Evolutionary conservation across 2,329 filamentous ascomycete species (phyloP), one percentile per base, ranked within the genome.

Genomic region (Cladophialophora immunda): DNA sequence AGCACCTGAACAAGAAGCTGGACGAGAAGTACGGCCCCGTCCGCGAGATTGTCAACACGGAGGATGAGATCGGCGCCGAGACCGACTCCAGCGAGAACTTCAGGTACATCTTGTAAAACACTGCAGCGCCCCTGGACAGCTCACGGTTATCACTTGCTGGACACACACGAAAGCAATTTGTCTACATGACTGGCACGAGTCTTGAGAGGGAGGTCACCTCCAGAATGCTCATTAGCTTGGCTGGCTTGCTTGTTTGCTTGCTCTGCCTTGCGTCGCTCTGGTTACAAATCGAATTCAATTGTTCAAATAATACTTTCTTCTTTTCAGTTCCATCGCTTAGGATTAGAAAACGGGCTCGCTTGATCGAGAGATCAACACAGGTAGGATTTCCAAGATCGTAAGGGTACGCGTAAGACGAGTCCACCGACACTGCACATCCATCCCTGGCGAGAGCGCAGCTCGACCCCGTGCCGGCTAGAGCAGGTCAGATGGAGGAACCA

Each of bases 81-180:
- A 38, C 85, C 84, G 67, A 70, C 53, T 65, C 65, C 15, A 66
- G 68, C n/a, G 50, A 54, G 30, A 52, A 63, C 41, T 70, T 67
- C 58, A 63, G 68, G 55, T 69, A 68, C 30, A 68, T 68, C 53
- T 36, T 68, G 15, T 55, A 50, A 15, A 15, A 4, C 17, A 7
- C 38, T 17, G 15, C 38, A 1, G 2, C 38, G 15, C n/a, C 38
- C 17, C 38, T 41, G n/a, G n/a, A n/a, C n/a, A n/a, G n/a, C n/a
- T n/a, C n/a, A n/a, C n/a, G n/a, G n/a, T n/a, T n/a, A n/a, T n/a
- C n/a, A n/a, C n/a, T n/a, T n/a, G n/a, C n/a, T n/a, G n/a, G n/a
- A n/a, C n/a, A n/a, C 15, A 15, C 34, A 15, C 9, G 3, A 38
- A 15, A 15, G 15, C 34, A 15, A 11, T 38, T 4, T 13, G 8